Evolutionary conservation across 164 flowering plant genomes (phyloP), one percentile per base, ranked within the genome.

Genomic region (Annona cherimola): DNA sequence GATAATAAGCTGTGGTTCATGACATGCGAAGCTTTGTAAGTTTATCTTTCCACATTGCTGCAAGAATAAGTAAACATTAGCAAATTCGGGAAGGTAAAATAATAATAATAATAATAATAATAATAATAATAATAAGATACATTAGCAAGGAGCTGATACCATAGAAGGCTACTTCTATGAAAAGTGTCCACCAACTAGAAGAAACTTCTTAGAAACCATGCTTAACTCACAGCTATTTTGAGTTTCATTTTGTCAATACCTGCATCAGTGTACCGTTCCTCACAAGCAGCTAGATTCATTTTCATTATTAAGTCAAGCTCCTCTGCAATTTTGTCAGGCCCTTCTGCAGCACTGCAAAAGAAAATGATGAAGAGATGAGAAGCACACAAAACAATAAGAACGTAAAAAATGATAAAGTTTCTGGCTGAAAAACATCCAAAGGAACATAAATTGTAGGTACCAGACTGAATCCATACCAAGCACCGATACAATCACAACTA

Each of bases 221-320:
- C 3, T 42, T 4, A 54, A 35, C 11, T 11, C n/a, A 5, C 42
- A 19, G 40, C 55, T 12, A 20, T 5, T 5, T 20, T 20, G 42
- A 19, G 45, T 50, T 35, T 43, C 40, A 6, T 42, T 44, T 35
- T 72, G 44, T 43, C 9, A 5, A 40, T 83, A 91, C 97, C 97
- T 85, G 97, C 97, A 81, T 90, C 97, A 43, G n/a, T 75, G 81
- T 85, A 92, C 67, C 92, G 81, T 80, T 92, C 97, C 74, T 90
- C 92, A 70, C 75, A 68, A 68, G 77, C 78, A 57, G 95, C 93
- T 69, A 85, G 45, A 71, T 79, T 79, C 86, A 92, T 81, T 71
- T 79, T 89, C 71, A 68, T 83, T 60, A 92, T 69, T 72, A 90
- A 67, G 77, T 71, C 73, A 62, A 92, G 87, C 71, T 92, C 95